Base-by-base conservation (phyloP, 768 basidiomycete species). In the Hortiboletus campestris region DNA sequence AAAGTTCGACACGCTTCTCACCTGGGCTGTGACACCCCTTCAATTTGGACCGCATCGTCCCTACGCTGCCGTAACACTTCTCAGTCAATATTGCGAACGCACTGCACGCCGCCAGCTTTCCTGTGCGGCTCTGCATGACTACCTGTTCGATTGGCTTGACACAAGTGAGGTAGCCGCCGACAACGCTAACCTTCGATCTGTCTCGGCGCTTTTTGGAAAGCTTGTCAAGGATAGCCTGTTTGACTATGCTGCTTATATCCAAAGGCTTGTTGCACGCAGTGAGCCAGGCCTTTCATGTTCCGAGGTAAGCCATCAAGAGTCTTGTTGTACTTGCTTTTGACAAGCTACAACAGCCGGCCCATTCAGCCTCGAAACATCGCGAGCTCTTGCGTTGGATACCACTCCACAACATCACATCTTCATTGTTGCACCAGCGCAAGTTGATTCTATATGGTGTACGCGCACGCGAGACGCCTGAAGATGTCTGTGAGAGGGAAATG, bases 31-130 rank as follows among this genome's bases (percentile, higher is more conserved):
- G 28, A 89, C 90, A 0, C 82, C 85, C 3, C 74, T 89, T 17
- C 91, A 93, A 69, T 91, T 86, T 56, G 91, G 91, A 11, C 86
- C 91, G 42, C 91, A 92, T 61, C 78, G 91, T 34, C 83, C 88
- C 1, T 88, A 86, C 63, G 89, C 84, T 29, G 88, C 86, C 2
- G 84, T 82, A 9, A 86, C 86, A 19, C 76, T 92, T 39, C 81
- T 92, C 48, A 76, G 75, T 3, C 75, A 77, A 32, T 89, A 88
- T 80, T 77, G 83, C 35, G 80, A 82, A 49, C 81, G 78, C 56
- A 81, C 85, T 19, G 85, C 87, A 8, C 78, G 86, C 31, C 79
- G 86, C 16, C 83, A 86, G 51, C 72, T 78, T n/a, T 74, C 78
- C 16, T 78, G 82, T 19, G 80, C 82, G 52, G 79, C 83, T 52